Evolutionary conservation across 2,329 filamentous ascomycete species (phyloP), one percentile per base, ranked within the genome.

Genomic region (Thelonectria blattea): DNA sequence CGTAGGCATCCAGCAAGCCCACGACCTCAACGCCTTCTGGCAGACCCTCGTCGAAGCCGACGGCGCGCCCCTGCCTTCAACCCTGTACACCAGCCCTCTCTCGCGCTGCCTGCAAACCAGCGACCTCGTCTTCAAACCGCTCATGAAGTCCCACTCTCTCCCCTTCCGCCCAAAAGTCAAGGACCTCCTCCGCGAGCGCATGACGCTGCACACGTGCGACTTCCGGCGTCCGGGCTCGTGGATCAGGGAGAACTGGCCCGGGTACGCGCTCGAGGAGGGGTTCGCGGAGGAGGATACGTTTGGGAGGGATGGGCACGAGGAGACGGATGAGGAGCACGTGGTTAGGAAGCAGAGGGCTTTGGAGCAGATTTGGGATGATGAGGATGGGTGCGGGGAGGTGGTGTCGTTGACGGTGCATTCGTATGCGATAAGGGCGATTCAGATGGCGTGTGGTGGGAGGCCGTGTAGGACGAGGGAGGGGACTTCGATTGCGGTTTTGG

Each of bases 201-300:
- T 87, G 58, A 86, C 83, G 9, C 77, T 82, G 55, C 86, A 89
- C 69, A 88, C 85, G 0, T 89, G 87, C 69, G 86, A 89, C 70
- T 79, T 83, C 15, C 78, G 86, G 15, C 80, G 80, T 51, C 71
- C 75, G 8, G 78, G 76, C 45, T 75, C 78, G 0, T 81, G 76
- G 69, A 86, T 89, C 61, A 72, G 73, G 1, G 62, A 75, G 14
- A 74, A 77, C 32, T 88, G 83, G 62, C 85, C 85, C 0, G 69
- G 67, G 18, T 88, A 80, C 67, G 64, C 60, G 2, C 78, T 88
- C 46, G 86, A 88, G 69, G 72, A 76, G 0, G 81, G 81, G 0
- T 84, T 89, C 48, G 68, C 76, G 0, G 86, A 89, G 64, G 68
- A 80, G 3, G 87, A 89, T 66, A 75, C 78, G 58, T 76, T 84